Percentiles rank a stretch among this genome's conserved stretches.
Conservation (phyloP, 2,329 filamentous ascomycete species). For the Fonsecaea multimorphosa region DNA sequence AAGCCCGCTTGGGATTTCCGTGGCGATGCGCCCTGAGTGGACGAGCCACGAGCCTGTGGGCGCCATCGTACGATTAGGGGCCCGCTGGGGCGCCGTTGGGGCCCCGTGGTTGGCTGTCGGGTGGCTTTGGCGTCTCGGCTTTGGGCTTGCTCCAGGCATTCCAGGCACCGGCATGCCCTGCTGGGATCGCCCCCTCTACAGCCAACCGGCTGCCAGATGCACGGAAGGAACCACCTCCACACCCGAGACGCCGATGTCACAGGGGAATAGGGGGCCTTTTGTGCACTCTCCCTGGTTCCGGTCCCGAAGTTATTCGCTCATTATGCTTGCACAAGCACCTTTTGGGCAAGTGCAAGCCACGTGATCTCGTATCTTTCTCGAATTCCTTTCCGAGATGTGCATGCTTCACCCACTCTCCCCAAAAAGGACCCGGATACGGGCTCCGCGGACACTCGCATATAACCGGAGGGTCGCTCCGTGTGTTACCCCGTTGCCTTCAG, state of each 20-base stretch:
- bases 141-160: neutral
- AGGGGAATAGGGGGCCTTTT: neutral
- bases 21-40: neutral
- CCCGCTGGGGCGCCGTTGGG: neutral
- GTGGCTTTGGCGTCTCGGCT: neutral
- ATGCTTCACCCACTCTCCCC: too few relatives aligned
- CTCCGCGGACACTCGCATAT: neutral
- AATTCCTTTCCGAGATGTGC: conserved; percentile 3
- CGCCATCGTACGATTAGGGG: neutral
- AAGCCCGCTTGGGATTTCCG: neutral
- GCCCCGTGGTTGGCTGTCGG: neutral
- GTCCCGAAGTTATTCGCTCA: conserved; percentile 3
- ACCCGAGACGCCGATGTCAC: neutral
- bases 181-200: neutral
- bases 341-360: neutral
- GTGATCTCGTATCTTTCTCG: conserved; percentile 5
- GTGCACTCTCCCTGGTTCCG: neutral
- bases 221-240: neutral
- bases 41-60: neutral
- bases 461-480: neutral
- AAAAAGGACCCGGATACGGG: neutral
- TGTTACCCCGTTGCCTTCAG: neutral
- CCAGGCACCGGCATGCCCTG: neutral
- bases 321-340: neutral
- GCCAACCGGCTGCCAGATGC: neutral